Base-by-base conservation (phyloP, 805 yeast species). In the Kuraishia capsulata region DNA sequence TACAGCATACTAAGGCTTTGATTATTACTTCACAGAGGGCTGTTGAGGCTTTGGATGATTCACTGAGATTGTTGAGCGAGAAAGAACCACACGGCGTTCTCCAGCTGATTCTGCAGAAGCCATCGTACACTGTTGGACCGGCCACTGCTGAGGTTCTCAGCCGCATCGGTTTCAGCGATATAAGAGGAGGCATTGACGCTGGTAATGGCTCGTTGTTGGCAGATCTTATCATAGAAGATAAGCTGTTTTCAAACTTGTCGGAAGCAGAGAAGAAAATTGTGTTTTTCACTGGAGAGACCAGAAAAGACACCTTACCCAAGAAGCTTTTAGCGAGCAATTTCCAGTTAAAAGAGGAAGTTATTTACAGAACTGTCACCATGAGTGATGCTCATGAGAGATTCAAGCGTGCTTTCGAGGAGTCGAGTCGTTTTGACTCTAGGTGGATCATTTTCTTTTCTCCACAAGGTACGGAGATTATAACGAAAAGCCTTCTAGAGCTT, bases 371-470 rank as follows among this genome's bases (percentile, higher is more conserved):
- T 0, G 67, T 62, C 24, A 62, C 70, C 1, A 59, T 74, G 40
- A 56, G 56, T 1, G 74, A 75, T 39, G 71, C 75, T 5, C 52
- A 65, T 3, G 57, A 54, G 1, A 58, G 71, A 24, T 70, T 70
- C 37, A 34, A 42, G 18, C 34, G 29, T 21, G 38, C 29, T 11
- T 33, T 37, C 4, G 31, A 38, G 8, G 40, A 46, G 13, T 36
- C 47, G 20, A 26, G 37, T 28, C 17, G 20, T 11, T 38, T 39
- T 2, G 48, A 50, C 5, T 41, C 47, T 13, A 64, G 63, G 39
- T 87, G 96, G 96, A 61, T 88, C 4, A 81, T 89, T 0, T 81
- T 90, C 43, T 90, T 89, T 58, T 85, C 96, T 44, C 95, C 96
- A 0, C 94, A 92, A 48, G 96, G 96, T 0, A 81, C 95, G 0